Conservation (phyloP, 352 stramenopile species). For the Pythium rishiriense region DNA sequence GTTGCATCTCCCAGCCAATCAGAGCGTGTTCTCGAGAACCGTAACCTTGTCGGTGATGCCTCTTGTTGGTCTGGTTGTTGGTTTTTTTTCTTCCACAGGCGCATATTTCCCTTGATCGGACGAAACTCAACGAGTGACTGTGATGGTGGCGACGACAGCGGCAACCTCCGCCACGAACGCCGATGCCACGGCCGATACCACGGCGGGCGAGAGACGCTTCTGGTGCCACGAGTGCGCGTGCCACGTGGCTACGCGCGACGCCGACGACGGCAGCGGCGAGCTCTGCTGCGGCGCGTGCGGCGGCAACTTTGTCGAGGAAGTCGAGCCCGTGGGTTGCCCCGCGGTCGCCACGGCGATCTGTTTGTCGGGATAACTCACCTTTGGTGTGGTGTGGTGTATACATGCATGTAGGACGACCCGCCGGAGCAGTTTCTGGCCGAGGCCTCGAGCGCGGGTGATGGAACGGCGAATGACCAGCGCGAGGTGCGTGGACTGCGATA, state of each 20-base stretch:
- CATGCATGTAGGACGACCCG: conserved; percentile 76
- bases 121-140: background rate
- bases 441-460: background rate
- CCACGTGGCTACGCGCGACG: conserved; percentile 45
- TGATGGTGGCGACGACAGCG: background rate
- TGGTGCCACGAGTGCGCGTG: conserved; percentile 83
- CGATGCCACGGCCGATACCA: conserved; percentile 11
- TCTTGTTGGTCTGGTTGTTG: background rate
- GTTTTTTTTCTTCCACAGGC: background rate
- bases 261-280: conserved; percentile 61
- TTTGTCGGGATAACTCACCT: background rate
- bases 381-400: background rate
- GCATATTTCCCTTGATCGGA: background rate
- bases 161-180: background rate
- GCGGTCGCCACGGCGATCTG: background rate
- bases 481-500: background rate
- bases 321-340: conserved; percentile 54
- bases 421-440: conserved; percentile 54
- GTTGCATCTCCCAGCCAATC: background rate
- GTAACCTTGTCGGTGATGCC: background rate
- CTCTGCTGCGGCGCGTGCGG: conserved; percentile 71
- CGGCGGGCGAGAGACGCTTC: conserved; percentile 37
- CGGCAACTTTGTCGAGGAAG: conserved; percentile 86
- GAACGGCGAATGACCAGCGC: background rate
- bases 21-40: background rate